A percentile compares a stretch with the other conserved stretches of the same genome.
Evolutionary conservation across 106 monocot genomes (phyloP).

Genomic region (Phalaenopsis aphrodite): DNA sequence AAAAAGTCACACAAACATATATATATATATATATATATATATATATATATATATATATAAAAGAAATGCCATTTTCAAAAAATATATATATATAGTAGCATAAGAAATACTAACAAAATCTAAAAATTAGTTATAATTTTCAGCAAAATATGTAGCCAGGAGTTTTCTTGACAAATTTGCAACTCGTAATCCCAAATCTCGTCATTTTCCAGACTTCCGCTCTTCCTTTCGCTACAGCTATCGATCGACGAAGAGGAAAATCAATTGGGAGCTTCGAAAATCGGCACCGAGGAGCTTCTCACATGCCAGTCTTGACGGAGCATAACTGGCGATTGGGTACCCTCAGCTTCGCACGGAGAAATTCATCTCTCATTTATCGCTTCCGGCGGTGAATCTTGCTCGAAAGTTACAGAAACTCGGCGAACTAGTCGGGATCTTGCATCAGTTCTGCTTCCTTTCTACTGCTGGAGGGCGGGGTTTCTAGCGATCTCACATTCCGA

Average conservation of each 20-base stretch:
- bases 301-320: background rate
- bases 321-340: background rate
- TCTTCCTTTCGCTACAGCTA: background rate
- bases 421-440: background rate
- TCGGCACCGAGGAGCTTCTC: background rate
- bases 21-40: too few species aligned
- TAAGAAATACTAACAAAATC: too few species aligned
- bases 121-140: too few species aligned
- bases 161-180: too few species aligned
- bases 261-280: slow-evolving; percentile 6
- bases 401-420: background rate
- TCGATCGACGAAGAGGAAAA: background rate
- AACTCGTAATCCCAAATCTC: too few species aligned
- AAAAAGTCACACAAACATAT: too few species aligned
- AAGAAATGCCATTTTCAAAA: too few species aligned
- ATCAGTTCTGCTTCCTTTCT: background rate
- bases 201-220: too few species aligned
- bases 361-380: background rate
- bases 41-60: too few species aligned
- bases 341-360: background rate
- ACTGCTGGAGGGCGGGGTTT: background rate
- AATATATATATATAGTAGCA: too few species aligned
- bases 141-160: too few species aligned
- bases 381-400: background rate
- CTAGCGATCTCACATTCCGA: background rate